These are phyloP conservation scores for Musa schizocarpa DNA, from an alignment of 176 grass and related monocot genomes.

Conservation along the genomic window DNA sequence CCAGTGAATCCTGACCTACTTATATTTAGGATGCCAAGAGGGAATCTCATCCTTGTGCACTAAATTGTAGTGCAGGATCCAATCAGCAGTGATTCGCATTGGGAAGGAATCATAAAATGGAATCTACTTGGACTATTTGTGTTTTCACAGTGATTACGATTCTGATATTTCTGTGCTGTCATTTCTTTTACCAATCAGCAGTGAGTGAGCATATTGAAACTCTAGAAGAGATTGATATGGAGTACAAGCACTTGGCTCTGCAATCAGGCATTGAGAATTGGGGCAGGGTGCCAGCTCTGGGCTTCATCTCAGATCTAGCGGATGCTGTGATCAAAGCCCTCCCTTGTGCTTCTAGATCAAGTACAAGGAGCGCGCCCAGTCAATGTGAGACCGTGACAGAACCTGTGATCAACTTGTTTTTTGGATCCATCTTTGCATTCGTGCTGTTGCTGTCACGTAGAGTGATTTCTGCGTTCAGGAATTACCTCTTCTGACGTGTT, in stretches of 20 bases:
- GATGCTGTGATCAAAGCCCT: conserved; percentile 71
- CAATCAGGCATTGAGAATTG: conserved; percentile 89
- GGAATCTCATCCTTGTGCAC: too few species aligned
- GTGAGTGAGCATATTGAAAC: conserved; percentile 99
- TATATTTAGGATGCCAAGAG: too few species aligned
- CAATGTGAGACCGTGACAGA: conserved; percentile 31
- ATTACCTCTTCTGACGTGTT: conserved; percentile 30
- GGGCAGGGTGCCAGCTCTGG: conserved; percentile 88
- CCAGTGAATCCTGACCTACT: too few species aligned
- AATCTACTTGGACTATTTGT: not conserved
- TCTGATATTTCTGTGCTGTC: not conserved
- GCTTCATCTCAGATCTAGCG: conserved; percentile 82
- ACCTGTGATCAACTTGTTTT: conserved; percentile 55
- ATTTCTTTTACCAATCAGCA: conserved; percentile 24
- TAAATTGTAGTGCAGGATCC: too few species aligned
- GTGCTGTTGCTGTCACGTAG: conserved; percentile 62
- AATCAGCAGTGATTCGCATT: too few species aligned
- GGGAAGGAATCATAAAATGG: too few species aligned
- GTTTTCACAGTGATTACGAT: not conserved
- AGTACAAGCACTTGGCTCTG: conserved; percentile 90
- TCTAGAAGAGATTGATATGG: conserved; percentile 96
- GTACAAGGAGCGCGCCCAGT: not conserved
- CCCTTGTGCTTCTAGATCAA: conserved; percentile 39
- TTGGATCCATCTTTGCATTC: conserved; percentile 65
- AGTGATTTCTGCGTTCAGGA: conserved; percentile 54